A percentile compares a stretch with the other conserved stretches of the same genome.
These are phyloP conservation scores for Trametes cubensis DNA, from an alignment of 768 basidiomycete genomes.

Conservation along the genomic window DNA sequence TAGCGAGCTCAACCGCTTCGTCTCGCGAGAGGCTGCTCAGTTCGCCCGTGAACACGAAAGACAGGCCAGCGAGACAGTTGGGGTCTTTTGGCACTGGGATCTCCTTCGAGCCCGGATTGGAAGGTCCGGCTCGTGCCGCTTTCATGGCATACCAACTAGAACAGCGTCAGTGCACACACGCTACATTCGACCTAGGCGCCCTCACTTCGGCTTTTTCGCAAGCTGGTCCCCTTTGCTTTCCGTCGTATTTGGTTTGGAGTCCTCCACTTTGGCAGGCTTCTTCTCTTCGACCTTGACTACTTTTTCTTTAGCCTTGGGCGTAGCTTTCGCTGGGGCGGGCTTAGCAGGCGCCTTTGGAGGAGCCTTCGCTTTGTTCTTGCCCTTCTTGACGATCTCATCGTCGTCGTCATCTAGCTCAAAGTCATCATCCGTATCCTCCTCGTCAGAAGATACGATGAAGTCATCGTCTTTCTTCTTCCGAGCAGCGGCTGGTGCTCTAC, in stretches of 20 bases:
- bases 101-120: conserved; percentile 57
- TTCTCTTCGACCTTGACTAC: conserved; percentile 19
- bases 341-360: conserved; percentile 20
- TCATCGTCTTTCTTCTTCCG: conserved; percentile 40
- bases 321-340: conserved; percentile 6
- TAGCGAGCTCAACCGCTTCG: conserved; percentile 84
- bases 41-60: conserved; percentile 97
- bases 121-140: conserved; percentile 65
- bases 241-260: conserved; percentile 3
- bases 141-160: conserved; percentile 53
- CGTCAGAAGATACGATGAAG: conserved; percentile 35
- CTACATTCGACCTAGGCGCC: conserved; percentile 1
- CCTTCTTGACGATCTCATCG: conserved; percentile 23
- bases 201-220: conserved; percentile 27
- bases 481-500: conserved; percentile 26
- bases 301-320: conserved; percentile 19
- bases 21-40: conserved; percentile 84
- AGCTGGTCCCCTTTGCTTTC: conserved; percentile 23
- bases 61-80: conserved; percentile 81
- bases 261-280: conserved; percentile 9
- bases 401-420: conserved; percentile 28
- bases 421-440: conserved; percentile 30
- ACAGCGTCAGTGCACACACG: conserved; percentile 4
- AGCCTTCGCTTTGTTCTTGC: conserved; percentile 23
- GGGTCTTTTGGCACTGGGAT: conserved; percentile 74